phyloP scores from a whole-genome alignment of 2,329 filamentous ascomycete genomes.

The Monosporascus sp. region DNA sequence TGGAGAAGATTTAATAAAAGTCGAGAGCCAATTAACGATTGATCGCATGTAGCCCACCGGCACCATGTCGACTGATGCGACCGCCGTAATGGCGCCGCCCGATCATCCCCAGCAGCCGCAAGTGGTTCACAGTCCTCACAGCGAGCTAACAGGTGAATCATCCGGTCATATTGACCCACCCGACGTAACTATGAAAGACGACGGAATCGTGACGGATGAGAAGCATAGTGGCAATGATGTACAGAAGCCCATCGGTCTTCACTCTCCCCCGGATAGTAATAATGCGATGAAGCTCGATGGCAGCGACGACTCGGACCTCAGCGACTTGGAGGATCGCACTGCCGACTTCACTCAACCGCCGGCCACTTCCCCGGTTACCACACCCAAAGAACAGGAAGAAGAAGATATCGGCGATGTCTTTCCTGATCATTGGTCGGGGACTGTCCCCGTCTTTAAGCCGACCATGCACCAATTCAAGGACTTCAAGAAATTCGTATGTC shows the following conservation, averaged over 20 bases:
- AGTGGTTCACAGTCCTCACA: constrained; percentile 18
- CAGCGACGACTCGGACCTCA: constrained; percentile 59
- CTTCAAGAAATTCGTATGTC: constrained; percentile 80
- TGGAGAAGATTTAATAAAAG: not conserved
- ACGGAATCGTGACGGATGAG: not conserved
- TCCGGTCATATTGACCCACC: constrained; percentile 17
- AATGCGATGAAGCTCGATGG: constrained; percentile 53
- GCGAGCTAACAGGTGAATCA: constrained; percentile 15
- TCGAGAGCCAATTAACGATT: constrained; percentile 9
- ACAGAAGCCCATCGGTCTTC: constrained; percentile 44
- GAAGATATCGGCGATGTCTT: constrained; percentile 70
- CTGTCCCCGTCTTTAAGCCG: constrained; percentile 90
- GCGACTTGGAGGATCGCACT: constrained; percentile 54
- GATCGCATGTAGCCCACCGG: constrained; percentile 39
- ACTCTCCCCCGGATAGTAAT: constrained; percentile 62
- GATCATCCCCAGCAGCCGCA: constrained; percentile 16
- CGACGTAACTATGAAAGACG: constrained; percentile 10
- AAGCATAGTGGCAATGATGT: constrained; percentile 13
- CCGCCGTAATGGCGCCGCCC: constrained; percentile 41
- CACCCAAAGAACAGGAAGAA: constrained; percentile 42
- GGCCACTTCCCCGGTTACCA: constrained; percentile 3
- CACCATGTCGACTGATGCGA: constrained; percentile 53
- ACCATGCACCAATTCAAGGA: constrained; percentile 92
- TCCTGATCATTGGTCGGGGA: constrained; percentile 86
- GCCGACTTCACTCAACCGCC: constrained; percentile 21